These are phyloP conservation scores for Ascochyta clinopodiicola DNA, from an alignment of 2,329 filamentous ascomycete genomes.

Conservation along the genomic window DNA sequence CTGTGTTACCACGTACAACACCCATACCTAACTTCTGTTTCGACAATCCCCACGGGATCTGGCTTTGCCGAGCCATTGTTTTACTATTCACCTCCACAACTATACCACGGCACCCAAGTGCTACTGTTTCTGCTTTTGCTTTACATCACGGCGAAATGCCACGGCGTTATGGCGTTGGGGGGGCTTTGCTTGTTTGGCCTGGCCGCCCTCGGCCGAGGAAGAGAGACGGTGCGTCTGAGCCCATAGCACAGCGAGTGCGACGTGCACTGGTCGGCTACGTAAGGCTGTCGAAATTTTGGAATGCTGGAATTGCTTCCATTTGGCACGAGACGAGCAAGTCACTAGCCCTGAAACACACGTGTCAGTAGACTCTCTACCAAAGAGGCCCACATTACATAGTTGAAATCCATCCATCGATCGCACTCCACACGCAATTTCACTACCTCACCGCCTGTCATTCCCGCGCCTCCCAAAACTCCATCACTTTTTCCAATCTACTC, in stretches of 20 bases:
- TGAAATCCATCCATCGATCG: conserved; percentile 8
- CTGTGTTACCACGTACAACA: conserved; percentile 28
- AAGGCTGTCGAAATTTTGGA: conserved; percentile 18
- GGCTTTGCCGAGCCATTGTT: conserved; percentile 27
- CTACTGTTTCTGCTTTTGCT: conserved; percentile 14
- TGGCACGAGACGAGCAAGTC: conserved; percentile 12
- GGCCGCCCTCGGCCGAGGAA: background rate
- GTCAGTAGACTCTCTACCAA: conserved; percentile 10
- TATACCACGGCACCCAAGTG: conserved; percentile 18
- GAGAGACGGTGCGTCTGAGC: conserved; percentile 11
- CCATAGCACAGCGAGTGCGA: conserved; percentile 8
- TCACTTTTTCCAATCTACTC: background rate
- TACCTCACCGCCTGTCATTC: background rate
- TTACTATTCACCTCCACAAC: conserved; percentile 8
- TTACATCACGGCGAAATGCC: conserved; percentile 14
- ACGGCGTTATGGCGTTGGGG: conserved; percentile 11
- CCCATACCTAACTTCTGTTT: conserved; percentile 17
- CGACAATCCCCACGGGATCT: conserved; percentile 20
- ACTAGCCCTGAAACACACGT: conserved; percentile 9
- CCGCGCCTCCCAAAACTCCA: background rate
- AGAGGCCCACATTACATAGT: conserved; percentile 19
- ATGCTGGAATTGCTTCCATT: conserved; percentile 19
- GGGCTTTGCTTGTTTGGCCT: background rate
- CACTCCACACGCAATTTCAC: conserved; percentile 15
- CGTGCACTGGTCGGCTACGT: conserved; percentile 12